These are phyloP conservation scores for Apiospora hydei DNA, from an alignment of 2,329 filamentous ascomycete genomes.

Conservation along the genomic window DNA sequence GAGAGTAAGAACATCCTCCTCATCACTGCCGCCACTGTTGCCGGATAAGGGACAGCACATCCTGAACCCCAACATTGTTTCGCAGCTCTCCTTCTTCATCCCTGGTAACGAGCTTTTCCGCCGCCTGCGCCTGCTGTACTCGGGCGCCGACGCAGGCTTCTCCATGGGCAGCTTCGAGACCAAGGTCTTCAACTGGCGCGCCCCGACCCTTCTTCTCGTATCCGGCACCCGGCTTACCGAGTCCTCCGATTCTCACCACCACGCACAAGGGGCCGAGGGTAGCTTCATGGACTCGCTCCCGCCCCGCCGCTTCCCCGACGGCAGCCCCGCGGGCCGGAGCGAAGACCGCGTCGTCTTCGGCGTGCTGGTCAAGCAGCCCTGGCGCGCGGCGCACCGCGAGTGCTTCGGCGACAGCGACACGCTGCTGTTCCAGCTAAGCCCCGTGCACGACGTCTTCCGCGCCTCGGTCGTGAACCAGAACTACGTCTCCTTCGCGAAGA, in stretches of 20 bases:
- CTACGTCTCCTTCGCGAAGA: conserved; percentile 72
- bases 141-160: conserved; percentile 74
- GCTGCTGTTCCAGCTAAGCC: conserved; percentile 74
- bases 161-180: conserved; percentile 80
- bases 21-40: conserved; percentile 51
- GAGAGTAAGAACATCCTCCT: background rate
- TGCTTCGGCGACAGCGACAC: conserved; percentile 72
- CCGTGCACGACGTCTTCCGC: conserved; percentile 74
- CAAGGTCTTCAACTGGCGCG: conserved; percentile 79
- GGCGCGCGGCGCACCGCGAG: conserved; percentile 72
- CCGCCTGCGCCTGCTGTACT: conserved; percentile 71
- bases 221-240: conserved; percentile 67
- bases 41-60: conserved; percentile 62
- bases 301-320: conserved; percentile 64
- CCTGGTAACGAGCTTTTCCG: conserved; percentile 70
- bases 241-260: conserved; percentile 45
- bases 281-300: conserved; percentile 69
- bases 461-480: conserved; percentile 71
- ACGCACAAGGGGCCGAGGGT: conserved; percentile 54
- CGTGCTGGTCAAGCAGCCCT: conserved; percentile 70
- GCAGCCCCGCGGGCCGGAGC: conserved; percentile 47
- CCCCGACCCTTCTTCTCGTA: conserved; percentile 75
- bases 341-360: conserved; percentile 67
- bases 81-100: conserved; percentile 77
- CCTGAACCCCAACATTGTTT: conserved; percentile 68